These are phyloP conservation scores for Saposhnikovia divaricata DNA, from an alignment of 129 eudicot species.

Conservation along the genomic window DNA sequence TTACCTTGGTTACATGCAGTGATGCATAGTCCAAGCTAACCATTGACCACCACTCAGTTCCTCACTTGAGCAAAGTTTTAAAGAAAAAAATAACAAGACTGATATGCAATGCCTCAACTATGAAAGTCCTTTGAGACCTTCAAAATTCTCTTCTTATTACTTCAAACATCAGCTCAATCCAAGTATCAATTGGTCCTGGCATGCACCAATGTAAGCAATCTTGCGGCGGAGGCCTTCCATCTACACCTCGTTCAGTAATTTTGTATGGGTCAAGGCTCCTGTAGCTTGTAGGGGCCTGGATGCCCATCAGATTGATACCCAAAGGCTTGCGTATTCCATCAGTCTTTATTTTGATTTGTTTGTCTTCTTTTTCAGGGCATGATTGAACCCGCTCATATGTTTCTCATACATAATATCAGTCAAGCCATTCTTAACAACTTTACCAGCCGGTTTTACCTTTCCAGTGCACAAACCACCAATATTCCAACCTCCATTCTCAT, in stretches of 20 bases:
- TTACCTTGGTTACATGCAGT: neutral
- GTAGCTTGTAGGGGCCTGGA: no score
- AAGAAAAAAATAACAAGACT: neutral
- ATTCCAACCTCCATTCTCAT: slow-evolving; percentile 80
- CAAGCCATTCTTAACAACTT: slow-evolving; percentile 53
- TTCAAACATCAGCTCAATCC: slow-evolving; percentile 82
- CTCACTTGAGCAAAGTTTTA: no score
- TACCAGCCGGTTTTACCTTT: slow-evolving; percentile 55
- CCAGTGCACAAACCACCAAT: slow-evolving; percentile 97
- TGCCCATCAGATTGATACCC: slow-evolving; percentile 81
- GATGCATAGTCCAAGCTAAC: neutral
- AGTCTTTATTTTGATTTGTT: slow-evolving; percentile 47
- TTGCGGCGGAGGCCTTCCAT: slow-evolving; percentile 80
- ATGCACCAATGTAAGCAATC: slow-evolving; percentile 99
- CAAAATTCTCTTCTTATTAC: slow-evolving; percentile 59
- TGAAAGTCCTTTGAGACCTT: slow-evolving; percentile 12
- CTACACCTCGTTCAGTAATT: no score
- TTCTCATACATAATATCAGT: slow-evolving; percentile 71
- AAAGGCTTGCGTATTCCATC: slow-evolving; percentile 69
- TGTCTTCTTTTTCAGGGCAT: slow-evolving; percentile 40
- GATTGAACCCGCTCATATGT: slow-evolving; percentile 50
- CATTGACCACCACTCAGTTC: no score
- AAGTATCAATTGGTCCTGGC: slow-evolving; percentile 93
- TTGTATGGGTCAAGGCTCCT: no score
- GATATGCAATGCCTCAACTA: neutral